These are phyloP conservation scores for Penicillium corylophilum DNA, from an alignment of 2,329 filamentous ascomycete genomes.

Conservation along the genomic window DNA sequence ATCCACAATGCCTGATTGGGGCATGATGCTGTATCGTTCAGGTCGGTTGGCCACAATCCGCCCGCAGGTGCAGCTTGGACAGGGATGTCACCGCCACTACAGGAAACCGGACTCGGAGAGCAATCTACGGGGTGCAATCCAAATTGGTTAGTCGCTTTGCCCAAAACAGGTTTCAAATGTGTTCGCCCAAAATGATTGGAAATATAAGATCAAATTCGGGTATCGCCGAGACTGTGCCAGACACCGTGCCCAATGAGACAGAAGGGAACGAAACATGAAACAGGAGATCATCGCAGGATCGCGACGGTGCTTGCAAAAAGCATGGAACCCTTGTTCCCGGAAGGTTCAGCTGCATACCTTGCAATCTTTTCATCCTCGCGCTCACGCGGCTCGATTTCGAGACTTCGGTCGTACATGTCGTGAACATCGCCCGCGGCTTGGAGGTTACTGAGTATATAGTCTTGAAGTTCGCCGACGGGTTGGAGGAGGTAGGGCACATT, in stretches of 20 bases:
- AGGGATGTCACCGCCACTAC: slow-evolving; percentile 29
- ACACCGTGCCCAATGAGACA: slow-evolving; percentile 15
- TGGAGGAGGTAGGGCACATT: slow-evolving; percentile 94
- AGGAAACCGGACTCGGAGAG: slow-evolving; percentile 51
- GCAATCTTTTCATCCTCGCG: slow-evolving; percentile 99
- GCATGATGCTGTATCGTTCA: slow-evolving; percentile 8
- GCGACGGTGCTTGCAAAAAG: slow-evolving; percentile 35
- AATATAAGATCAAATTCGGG: slow-evolving; percentile 29
- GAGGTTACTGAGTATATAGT: slow-evolving; percentile 97
- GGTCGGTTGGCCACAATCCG: slow-evolving; percentile 14
- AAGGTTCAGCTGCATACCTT: slow-evolving; percentile 62
- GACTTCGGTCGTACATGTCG: slow-evolving; percentile 98
- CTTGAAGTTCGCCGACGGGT: slow-evolving; percentile 85
- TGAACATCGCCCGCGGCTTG: slow-evolving; percentile 92
- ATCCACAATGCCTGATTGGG: slow-evolving; percentile 14
- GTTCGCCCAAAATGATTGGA: slow-evolving; percentile 9
- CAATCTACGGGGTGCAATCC: slow-evolving; percentile 40
- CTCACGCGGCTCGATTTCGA: slow-evolving; percentile 90
- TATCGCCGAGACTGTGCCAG: slow-evolving; percentile 29
- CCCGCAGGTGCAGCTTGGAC: slow-evolving; percentile 22
- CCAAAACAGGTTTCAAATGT: slow-evolving; percentile 18
- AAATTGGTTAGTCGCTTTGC: slow-evolving; percentile 34
- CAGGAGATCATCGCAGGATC: slow-evolving; percentile 31
- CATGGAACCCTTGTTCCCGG: slow-evolving; percentile 36
- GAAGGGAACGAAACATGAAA: slow-evolving; percentile 15